Evolutionary conservation across 208 protist genomes (phyloP), one percentile per base, ranked within the genome.

Genomic region (Porcisia hertigi): DNA sequence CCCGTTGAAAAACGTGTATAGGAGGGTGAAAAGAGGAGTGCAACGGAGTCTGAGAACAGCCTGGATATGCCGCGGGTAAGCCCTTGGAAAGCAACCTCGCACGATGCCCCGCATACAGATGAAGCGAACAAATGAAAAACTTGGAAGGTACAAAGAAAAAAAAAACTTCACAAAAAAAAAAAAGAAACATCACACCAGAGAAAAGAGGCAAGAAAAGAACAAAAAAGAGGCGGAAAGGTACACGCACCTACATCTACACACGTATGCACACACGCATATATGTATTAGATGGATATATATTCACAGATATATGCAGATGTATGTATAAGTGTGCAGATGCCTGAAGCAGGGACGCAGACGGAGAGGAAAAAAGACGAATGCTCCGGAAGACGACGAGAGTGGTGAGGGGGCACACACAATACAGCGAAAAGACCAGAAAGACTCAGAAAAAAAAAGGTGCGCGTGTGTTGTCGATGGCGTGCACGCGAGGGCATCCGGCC

Each of bases 291-390:
- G 14, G 12, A 49, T 3, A 18, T 30, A 52, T 12, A 52, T 12
- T 14, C 47, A 52, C 54, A 36, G 18, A 47, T 25, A 71, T 64
- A 80, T 45, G 55, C 47, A 52, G 64, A 80, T 43, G 25, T 73
- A 66, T 53, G 60, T 71, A 71, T 69, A 58, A 14, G 73, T 57
- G 71, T 62, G 65, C 36, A 66, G 70, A 76, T 52, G 11, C 47
- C 39, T 3, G 39, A 23, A 45, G 39, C 62, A 66, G 20, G 36
- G 25, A 30, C 62, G 43, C 62, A 47, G 39, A 25, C 4, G 8
- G 7, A 18, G 11, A 34, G 62, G 18, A 45, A 7, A 49, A 11
- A 45, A 47, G 60, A 45, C 59, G 18, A 64, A 30, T 3, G 18
- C 9, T 2, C 7, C 18, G 39, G 18, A 41, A 47, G 39, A 66